Evolutionary conservation across 257 asterid species (phyloP), one percentile per base, ranked within the genome.

Genomic region (Nyctanthes arbortristis): DNA sequence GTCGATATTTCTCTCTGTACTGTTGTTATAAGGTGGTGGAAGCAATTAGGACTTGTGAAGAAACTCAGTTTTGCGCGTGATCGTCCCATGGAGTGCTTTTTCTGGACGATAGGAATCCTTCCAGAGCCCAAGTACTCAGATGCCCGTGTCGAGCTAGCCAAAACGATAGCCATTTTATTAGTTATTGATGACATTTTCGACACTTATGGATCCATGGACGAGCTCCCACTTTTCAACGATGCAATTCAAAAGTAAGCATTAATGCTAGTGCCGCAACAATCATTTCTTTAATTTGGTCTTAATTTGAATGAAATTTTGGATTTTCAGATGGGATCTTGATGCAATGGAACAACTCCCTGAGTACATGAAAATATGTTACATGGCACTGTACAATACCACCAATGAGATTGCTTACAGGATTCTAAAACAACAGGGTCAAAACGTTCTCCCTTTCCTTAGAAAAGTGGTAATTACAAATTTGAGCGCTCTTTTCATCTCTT

Each of bases 181-280:
- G 85, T 77, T 34, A 81, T 81, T 60, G 83, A 81, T 54, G 85
- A 81, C 36, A 73, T 77, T 20, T 81, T 74, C 28, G 83, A 81
- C 45, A 67, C n/a, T 22, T 75, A 71, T 30, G 82, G 85, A 14
- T 57, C 73, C 18, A 62, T 69, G 0, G 40, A 74, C 61, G 83
- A 81, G 14, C 85, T 77, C 20, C 28, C 59, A 18, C 74, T 74
- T 66, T 77, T 81, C 76, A 78, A 75, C 3, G 22, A 20, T 16
- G 85, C 83, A 12, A 78, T 81, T 71, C 78, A 63, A 78, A 77
- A 78, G 85, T 81, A 61, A 29, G 4, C n/a, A 11, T 3, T 8
- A 3, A n/a, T n/a, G n/a, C n/a, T n/a, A n/a, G n/a, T n/a, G n/a
- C n/a, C n/a, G n/a, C n/a, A n/a, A n/a, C n/a, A n/a, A n/a, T n/a